A percentile compares a stretch with the other conserved stretches of the same genome.
phyloP scores from a whole-genome alignment of 805 yeast species.

The Komagataella pastoris region DNA sequence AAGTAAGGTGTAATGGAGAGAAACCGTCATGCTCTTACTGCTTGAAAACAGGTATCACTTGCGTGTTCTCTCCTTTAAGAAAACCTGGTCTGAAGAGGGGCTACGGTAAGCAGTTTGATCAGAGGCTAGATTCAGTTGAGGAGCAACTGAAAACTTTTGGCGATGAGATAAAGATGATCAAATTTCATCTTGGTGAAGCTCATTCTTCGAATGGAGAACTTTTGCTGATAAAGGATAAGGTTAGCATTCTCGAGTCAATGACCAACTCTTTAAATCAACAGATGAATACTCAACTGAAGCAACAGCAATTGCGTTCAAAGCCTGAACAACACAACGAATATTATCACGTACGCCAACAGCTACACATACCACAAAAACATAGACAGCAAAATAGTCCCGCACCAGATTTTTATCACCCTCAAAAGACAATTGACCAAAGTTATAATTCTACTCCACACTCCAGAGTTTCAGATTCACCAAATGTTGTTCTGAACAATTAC shows the following conservation, averaged over 20 bases:
- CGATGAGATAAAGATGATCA: background rate
- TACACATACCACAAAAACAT: too few relatives aligned
- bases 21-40: conserved; percentile 2
- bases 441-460: background rate
- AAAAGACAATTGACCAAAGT: background rate
- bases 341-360: background rate
- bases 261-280: background rate
- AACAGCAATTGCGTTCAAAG: background rate
- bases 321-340: background rate
- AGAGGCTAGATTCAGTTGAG: conserved; percentile 6
- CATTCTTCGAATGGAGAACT: background rate
- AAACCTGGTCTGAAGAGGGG: conserved; percentile 14
- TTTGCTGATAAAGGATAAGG: background rate
- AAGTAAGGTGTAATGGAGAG: conserved; percentile 3
- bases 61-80: conserved; percentile 6
- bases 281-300: background rate
- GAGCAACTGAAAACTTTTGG: background rate
- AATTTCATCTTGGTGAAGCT: background rate
- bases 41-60: background rate
- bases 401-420: background rate
- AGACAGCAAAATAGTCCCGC: background rate
- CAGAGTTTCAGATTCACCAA: background rate
- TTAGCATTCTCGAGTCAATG: background rate
- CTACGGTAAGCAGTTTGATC: conserved; percentile 11
- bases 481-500: background rate